A percentile compares a stretch with the other conserved stretches of the same genome.
Conservation (phyloP, 805 yeast species). For the Zygosaccharomyces lentus region DNA sequence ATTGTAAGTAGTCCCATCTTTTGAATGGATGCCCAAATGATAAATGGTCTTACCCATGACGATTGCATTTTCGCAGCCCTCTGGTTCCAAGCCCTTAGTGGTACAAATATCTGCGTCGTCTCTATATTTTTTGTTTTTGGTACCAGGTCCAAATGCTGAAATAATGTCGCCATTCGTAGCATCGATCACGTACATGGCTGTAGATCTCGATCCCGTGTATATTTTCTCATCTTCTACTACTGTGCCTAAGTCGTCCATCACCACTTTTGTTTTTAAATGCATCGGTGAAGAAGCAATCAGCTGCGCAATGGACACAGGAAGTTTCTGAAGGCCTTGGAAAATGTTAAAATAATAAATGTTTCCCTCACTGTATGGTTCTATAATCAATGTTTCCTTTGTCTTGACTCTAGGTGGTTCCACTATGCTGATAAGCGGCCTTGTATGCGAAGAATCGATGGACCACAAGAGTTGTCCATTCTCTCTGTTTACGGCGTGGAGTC, state of each 20-base stretch:
- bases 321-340: conserved; percentile 65
- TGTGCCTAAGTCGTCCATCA: conserved; percentile 43
- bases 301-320: conserved; percentile 76
- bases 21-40: conserved; percentile 72
- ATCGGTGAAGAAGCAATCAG: conserved; percentile 83
- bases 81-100: conserved; percentile 11
- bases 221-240: conserved; percentile 59
- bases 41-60: conserved; percentile 69
- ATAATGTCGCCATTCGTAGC: conserved; percentile 69
- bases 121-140: conserved; percentile 28
- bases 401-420: conserved; percentile 16
- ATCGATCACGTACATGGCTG: conserved; percentile 72
- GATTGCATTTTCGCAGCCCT: conserved; percentile 38
- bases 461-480: conserved; percentile 70
- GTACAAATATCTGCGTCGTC: conserved; percentile 12
- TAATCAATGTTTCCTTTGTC: conserved; percentile 61
- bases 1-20: conserved; percentile 70
- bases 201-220: conserved; percentile 78
- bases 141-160: conserved; percentile 60
- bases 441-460: conserved; percentile 56
- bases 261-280: conserved; percentile 44
- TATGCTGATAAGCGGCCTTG: conserved; percentile 25
- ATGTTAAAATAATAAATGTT: conserved; percentile 74
- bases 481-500: conserved; percentile 74
- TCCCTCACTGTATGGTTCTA: conserved; percentile 88